These are phyloP conservation scores for Lepidopterella palustris DNA, from an alignment of 495 filamentous ascomycete genomes.

Conservation along the genomic window DNA sequence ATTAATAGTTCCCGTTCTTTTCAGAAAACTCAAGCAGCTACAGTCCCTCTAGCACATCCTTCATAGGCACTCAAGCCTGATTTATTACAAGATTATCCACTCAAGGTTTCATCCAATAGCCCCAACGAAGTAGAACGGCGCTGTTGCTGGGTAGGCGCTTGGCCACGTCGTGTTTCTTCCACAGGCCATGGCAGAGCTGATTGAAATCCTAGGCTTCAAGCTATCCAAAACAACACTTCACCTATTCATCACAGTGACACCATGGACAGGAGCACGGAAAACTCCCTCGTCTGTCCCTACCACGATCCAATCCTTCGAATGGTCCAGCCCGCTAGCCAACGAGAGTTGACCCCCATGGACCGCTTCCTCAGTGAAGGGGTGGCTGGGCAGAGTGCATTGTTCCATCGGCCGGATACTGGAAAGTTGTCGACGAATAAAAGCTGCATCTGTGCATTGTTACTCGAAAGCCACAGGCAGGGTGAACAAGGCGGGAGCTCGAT, in stretches of 20 bases:
- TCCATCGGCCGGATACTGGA: constrained; percentile 7
- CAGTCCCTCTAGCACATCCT: not conserved
- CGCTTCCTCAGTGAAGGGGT: constrained; percentile 13
- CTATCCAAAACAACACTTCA: not conserved
- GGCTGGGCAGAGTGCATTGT: constrained; percentile 8
- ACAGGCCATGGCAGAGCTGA: too few relatives aligned
- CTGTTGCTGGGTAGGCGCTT: not conserved
- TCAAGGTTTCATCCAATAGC: not conserved
- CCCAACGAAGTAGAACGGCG: not conserved
- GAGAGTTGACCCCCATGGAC: constrained; percentile 7
- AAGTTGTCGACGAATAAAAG: constrained; percentile 12
- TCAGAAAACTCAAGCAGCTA: not conserved
- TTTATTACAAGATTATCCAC: too few relatives aligned
- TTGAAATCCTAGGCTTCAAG: too few relatives aligned
- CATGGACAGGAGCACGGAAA: too few relatives aligned
- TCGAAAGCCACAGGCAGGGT: not conserved
- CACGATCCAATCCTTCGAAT: constrained; percentile 1
- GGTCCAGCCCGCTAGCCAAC: too few relatives aligned
- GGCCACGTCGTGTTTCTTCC: not conserved
- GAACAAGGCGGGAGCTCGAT: too few relatives aligned
- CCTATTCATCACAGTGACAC: too few relatives aligned
- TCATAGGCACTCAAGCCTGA: not conserved
- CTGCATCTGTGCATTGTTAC: constrained; percentile 3
- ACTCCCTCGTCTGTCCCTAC: not conserved
- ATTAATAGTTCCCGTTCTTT: too few relatives aligned